Evolutionary conservation across 441 rosid genomes (phyloP), one percentile per base, ranked within the genome.

Genomic region (Geranium incanum): DNA sequence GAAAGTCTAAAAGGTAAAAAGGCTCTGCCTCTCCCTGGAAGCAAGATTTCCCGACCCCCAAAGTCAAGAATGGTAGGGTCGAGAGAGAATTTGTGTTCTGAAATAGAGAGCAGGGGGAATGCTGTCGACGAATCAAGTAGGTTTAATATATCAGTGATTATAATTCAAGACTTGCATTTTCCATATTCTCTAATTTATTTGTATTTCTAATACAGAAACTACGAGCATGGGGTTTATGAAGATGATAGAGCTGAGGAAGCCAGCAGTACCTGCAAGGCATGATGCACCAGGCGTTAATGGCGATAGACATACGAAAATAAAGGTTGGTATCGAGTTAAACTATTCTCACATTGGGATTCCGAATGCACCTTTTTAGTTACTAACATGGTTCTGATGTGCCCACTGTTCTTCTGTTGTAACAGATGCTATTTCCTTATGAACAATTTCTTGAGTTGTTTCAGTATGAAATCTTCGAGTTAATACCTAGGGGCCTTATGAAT

Each of bases 361-460:
- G 0, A 48, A 48, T 12, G 57, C 57, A 50, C 57, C 68, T 70
- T 52, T 57, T 70, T 52, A 45, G 48, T 39, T 67, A 9, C 70
- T 66, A 43, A 64, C 45, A 71, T 36, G 71, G 12, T 70, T 52
- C 67, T 71, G 70, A 68, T 74, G 67, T 15, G 39, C 52, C 3
- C 38, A 71, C 23, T 70, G 5, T 21, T 64, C 5, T 75, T 73
- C 60, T 74, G 50, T 48, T 52, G 59, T 76, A 57, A 50, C 87
- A 89, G 93, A 84, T 86, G 92, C 82, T 91, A 75, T 91, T 88
- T 81, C 95, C 95, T 50, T 91, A 91, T 23, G 97, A 86, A 80
- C 92, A 81, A 75, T 91, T 86, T 84, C 78, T 88, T 70, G 83
- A 77, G 78, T 81, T 88, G 75, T 91, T 89, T 79, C 91, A 83